A percentile compares a stretch with the other conserved stretches of the same genome.
phyloP scores from a whole-genome alignment of 2,329 filamentous ascomycete species.

The Niveomyces coronatus region DNA sequence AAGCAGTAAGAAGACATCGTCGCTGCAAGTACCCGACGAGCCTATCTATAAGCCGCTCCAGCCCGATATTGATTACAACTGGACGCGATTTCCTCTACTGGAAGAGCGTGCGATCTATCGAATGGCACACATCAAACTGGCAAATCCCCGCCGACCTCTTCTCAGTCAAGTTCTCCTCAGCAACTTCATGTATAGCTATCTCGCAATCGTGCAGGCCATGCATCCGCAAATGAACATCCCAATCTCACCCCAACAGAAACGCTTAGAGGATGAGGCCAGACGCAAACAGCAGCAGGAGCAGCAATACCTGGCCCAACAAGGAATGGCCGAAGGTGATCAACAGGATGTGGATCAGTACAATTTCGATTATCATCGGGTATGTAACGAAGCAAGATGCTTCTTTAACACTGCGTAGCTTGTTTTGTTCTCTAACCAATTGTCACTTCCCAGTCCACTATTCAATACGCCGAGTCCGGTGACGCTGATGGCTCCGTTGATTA shows the following conservation, averaged over 20 bases:
- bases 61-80: conserved; percentile 89
- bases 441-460: conserved; percentile 28
- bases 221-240: conserved; percentile 91
- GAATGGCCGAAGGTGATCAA: conserved; percentile 36
- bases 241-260: conserved; percentile 65
- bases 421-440: conserved; percentile 9
- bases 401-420: background rate
- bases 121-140: conserved; percentile 97
- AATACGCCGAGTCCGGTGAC: conserved; percentile 34
- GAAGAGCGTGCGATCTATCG: conserved; percentile 96
- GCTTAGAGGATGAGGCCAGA: conserved; percentile 44
- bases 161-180: conserved; percentile 93
- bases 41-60: conserved; percentile 59
- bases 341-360: conserved; percentile 41
- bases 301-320: conserved; percentile 33
- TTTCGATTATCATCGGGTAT: conserved; percentile 43
- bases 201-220: conserved; percentile 98
- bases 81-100: conserved; percentile 88
- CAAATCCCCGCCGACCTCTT: conserved; percentile 85
- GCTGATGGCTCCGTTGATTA: conserved; percentile 38
- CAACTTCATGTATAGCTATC: conserved; percentile 99
- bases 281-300: conserved; percentile 41
- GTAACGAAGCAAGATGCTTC: conserved; percentile 15
- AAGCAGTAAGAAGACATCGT: conserved; percentile 61
- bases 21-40: conserved; percentile 71